Conservation (phyloP, 768 basidiomycete species). For the Naganishia onofrii region DNA sequence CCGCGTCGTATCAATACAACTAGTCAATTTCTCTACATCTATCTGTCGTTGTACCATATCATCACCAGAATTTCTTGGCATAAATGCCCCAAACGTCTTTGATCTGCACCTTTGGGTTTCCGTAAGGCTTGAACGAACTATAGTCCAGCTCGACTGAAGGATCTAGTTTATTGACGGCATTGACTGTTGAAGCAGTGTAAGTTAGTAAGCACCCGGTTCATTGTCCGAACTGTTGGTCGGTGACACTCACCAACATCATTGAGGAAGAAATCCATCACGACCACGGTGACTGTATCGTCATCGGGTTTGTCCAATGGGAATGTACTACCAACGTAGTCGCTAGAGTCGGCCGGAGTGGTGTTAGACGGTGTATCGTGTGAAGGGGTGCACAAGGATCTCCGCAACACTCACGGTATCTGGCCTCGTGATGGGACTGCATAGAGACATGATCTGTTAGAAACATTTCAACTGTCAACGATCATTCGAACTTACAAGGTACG, state of each 20-base stretch:
- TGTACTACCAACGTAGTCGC: constrained; percentile 43
- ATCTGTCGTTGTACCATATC: not conserved
- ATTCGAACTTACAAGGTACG: constrained; percentile 41
- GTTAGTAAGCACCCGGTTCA: not conserved
- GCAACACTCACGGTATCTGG: constrained; percentile 38
- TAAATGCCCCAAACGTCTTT: constrained; percentile 47
- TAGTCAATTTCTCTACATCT: not conserved
- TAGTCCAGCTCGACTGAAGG: constrained; percentile 32
- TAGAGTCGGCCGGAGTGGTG: constrained; percentile 6
- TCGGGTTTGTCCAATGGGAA: constrained; percentile 38
- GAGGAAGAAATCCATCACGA: constrained; percentile 47
- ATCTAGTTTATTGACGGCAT: constrained; percentile 45
- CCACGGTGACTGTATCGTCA: constrained; percentile 43
- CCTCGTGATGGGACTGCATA: constrained; percentile 34
- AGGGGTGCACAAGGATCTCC: no score
- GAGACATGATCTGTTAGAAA: not conserved
- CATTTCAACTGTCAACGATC: not conserved
- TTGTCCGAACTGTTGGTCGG: not conserved
- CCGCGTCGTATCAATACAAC: no score
- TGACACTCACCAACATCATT: constrained; percentile 47
- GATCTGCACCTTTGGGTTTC: constrained; percentile 37
- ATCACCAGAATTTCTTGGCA: constrained; percentile 40
- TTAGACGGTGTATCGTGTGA: not conserved
- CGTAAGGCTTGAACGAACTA: constrained; percentile 40
- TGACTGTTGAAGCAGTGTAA: constrained; percentile 32